Evolutionary conservation across 257 asterid genomes (phyloP), one percentile per base, ranked within the genome.

Genomic region (Solanum ossicruentum): DNA sequence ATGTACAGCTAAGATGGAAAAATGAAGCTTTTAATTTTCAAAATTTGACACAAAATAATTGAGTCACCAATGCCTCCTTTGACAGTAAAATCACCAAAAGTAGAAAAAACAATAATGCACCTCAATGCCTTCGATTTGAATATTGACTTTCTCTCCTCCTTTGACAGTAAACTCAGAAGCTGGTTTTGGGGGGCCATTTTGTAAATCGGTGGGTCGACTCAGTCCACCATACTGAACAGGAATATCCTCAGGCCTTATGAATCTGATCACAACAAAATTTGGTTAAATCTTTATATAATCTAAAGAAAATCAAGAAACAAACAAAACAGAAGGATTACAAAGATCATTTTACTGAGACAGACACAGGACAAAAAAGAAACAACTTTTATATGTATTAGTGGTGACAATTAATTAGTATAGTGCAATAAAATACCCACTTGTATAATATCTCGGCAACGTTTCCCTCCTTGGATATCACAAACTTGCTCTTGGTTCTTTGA

Each of bases 91-190:
- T 54, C 7, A 54, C 73, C 54, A 52, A 45, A 20, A 70, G 16
- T 36, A 66, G 23, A 65, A 51, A 73, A 49, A 69, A 6, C n/a
- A 81, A 55, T 65, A 11, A 11, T 28, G 56, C 12, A 96, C 99
- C 98, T 95, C 98, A 87, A 96, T 95, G 88, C 99, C 99, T 85
- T 95, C 99, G 54, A 96, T 96, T 85, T 94, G 97, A 75, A 95
- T 95, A 87, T 95, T 94, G 85, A 95, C 99, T 91, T 91, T 95
- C 86, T 95, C 99, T 28, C 98, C 99, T 5, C 97, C 97, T 70
- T 94, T 95, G 57, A 94, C 93, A 2, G 94, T 58, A 87, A 95
- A 96, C 87, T 96, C 98, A 2, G 99, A 96, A 5, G 98, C 98
- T 84, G 99, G 98, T 88, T 91, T 93, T 20, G 97, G 91, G 3